Conservation (phyloP, 345 rosid species). For the Alliaria petiolata region DNA sequence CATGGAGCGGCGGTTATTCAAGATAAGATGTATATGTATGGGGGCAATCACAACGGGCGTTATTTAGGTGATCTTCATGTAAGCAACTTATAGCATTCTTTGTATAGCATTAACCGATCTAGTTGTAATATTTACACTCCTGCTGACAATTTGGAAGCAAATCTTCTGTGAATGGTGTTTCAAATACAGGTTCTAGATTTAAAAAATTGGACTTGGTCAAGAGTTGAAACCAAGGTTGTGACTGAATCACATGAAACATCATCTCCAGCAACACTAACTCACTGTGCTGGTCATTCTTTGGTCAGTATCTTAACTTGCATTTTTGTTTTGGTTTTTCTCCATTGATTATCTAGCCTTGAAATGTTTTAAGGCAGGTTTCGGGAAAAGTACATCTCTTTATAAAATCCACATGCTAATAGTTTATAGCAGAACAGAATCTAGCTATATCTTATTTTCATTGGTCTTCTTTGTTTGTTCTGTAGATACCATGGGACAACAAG, state of each 20-base stretch:
- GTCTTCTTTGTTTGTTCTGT: conserved; percentile 21
- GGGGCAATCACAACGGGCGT: conserved; percentile 96
- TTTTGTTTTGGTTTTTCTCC: background rate
- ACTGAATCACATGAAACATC: conserved; percentile 51
- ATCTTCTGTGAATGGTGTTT: conserved; percentile 26
- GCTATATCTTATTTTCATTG: background rate
- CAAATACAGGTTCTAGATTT: conserved; percentile 75
- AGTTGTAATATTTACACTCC: background rate
- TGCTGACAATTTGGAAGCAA: background rate
- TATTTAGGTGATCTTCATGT: conserved; percentile 90
- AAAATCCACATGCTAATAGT: conserved; percentile 16
- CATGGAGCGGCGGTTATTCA: conserved; percentile 86
- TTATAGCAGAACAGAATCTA: conserved; percentile 18
- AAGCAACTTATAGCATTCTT: conserved; percentile 33
- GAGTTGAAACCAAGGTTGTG: conserved; percentile 58
- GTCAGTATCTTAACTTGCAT: conserved; percentile 42
- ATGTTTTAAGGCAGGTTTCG: conserved; percentile 7
- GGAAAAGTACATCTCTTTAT: background rate
- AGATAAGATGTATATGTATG: conserved; percentile 84
- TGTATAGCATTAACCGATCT: background rate
- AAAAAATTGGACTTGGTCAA: conserved; percentile 92
- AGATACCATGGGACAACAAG: conserved; percentile 88
- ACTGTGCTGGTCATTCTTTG: conserved; percentile 97
- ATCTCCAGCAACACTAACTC: conserved; percentile 43
- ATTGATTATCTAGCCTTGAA: conserved; percentile 9